Base-by-base conservation (phyloP, 2,329 filamentous ascomycete species). In the Alternaria metachromatica region DNA sequence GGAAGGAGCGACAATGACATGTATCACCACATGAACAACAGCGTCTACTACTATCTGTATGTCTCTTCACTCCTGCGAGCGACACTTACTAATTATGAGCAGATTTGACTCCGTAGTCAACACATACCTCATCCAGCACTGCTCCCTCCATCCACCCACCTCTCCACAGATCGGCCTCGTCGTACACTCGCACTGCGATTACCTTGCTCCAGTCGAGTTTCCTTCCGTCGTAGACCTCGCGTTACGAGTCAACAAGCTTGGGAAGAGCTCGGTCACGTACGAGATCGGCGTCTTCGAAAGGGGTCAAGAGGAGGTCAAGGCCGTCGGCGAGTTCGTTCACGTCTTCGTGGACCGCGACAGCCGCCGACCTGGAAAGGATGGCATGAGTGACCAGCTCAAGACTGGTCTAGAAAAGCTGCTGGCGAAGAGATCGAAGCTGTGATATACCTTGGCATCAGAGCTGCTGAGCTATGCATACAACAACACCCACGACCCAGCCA, bases 21-120 rank as follows among this genome's bases (percentile, higher is more conserved):
- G 92, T 97, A 96, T 80, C 87, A 92, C 64, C 95, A 98, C 78
- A 89, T 97, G 85, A 97, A 97, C 82, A 97, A 97, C 77, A 92
- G 90, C 44, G 86, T 96, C 58, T 97, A 97, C 81, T 92, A 92
- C 73, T 90, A 92, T 66, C 86, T 96, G 86, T 90, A 79, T 76
- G 84, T 70, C 26, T 26, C 25, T 26, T 4, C 25, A 26, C 9
- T 26, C 25, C 9, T 10, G 10, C 25, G 4, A 26, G 9, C 25
- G 3, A 10, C 3, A 3, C 9, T 26, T 10, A 28, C 26, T 28
- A 11, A 28, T 11, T 28, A 28, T 28, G 4, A 15, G 3, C 15
- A 75, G 73, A 60, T 96, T 97, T 79, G 95, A 98, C 82, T 94
- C 92, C 1, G 88, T 97, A 62, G 89, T 97, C 77, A 98, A 97